phyloP scores from a whole-genome alignment of 2,329 filamentous ascomycete species.

The Aspergillus aculeatinus region DNA sequence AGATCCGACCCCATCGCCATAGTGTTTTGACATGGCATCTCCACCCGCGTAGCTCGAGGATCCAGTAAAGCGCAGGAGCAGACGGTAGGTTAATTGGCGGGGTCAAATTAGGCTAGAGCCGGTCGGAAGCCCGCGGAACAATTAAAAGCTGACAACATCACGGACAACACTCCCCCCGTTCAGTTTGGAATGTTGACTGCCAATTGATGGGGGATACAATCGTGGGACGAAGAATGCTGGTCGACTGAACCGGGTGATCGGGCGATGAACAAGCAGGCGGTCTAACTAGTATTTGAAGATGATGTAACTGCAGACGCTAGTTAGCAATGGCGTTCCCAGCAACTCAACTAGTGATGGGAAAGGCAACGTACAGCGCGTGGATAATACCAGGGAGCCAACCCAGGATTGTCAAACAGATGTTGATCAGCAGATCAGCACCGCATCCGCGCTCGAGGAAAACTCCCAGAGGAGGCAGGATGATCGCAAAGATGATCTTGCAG shows the following conservation, averaged over 20 bases:
- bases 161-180: slow-evolving; percentile 6
- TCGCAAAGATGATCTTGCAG: slow-evolving; percentile 81
- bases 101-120: slow-evolving; percentile 28
- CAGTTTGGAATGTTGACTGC: slow-evolving; percentile 5
- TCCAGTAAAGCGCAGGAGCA: neutral
- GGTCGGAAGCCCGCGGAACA: slow-evolving; percentile 32
- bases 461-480: slow-evolving; percentile 85
- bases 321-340: slow-evolving; percentile 13
- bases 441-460: slow-evolving; percentile 94
- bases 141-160: slow-evolving; percentile 19
- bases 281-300: slow-evolving; percentile 86
- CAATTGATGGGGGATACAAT: slow-evolving; percentile 3
- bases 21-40: neutral
- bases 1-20: slow-evolving; percentile 18
- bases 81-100: slow-evolving; percentile 8
- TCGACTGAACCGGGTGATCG: slow-evolving; percentile 8
- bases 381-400: slow-evolving; percentile 81
- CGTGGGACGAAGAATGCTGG: slow-evolving; percentile 3
- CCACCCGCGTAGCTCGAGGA: neutral
- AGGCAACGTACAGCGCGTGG: slow-evolving; percentile 71
- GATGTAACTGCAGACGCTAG: slow-evolving; percentile 61
- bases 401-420: slow-evolving; percentile 81
- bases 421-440: slow-evolving; percentile 83
- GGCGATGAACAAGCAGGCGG: slow-evolving; percentile 1
- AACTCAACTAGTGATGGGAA: neutral